Base-by-base conservation (phyloP, 139 green algal species). In the Monoraphidium neglectum region DNA sequence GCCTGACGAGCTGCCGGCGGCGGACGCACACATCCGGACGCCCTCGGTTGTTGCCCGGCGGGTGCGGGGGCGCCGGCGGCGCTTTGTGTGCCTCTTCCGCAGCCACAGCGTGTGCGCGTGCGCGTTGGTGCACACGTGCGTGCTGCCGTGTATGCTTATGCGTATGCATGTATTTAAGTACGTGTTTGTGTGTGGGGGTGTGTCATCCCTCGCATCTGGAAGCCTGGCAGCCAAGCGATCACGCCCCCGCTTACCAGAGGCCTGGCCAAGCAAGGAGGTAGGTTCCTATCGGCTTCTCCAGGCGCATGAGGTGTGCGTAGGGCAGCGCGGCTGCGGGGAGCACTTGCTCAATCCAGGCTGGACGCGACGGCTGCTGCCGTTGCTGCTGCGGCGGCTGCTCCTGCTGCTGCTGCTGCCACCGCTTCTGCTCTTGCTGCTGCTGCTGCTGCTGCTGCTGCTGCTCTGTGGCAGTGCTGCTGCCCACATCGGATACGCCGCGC, bases 241-340 rank as follows among this genome's bases (percentile, higher is more conserved):
- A 33, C 28, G 24, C n/a, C 59, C 18, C 13, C 8, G 36, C 84
- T 38, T 49, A 90, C 86, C 95, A 98, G 30, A 95, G 90, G 77
- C 94, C 94, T 2, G 96, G 96, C 92, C 93, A 97, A 0, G 86
- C 82, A 38, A 99, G 87, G 15, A 99, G 90, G 91, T 90, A 97
- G 1, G 93, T 94, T 21, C 95, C 93, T 33, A 94, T 95, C 15
- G 95, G 94, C 76, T 97, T 97, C 72, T 98, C 92, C 12, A 98
- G 73, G 2, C 95, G 84, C 81, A 94, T 94, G 1, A 99, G 88
- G 33, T 96, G 87, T 0, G 87, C 85, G 81, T 97, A 99, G 0
- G 90, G 92, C 66, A 83, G 53, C n/a, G 81, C 40, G 4, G 12
- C 38, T 13, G 65, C 13, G 12, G 82, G 82, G 12, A 90, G 82